A percentile compares a stretch with the other conserved stretches of the same genome.
Conservation (phyloP, 768 basidiomycete species). For the Asterophora lycoperdoides region DNA sequence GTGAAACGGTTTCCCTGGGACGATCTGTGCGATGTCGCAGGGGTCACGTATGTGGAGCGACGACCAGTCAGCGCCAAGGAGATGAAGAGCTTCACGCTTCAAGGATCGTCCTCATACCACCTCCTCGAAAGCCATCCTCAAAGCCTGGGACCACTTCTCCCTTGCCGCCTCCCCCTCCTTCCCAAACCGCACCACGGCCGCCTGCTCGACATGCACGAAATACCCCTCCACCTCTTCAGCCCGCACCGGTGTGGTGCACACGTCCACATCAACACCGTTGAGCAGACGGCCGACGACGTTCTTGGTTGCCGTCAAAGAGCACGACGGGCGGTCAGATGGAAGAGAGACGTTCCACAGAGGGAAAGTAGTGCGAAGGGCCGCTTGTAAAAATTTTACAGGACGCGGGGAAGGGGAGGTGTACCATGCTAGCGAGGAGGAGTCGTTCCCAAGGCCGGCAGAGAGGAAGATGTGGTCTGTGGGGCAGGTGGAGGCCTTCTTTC, state of each 20-base stretch:
- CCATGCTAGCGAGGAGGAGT: constrained; percentile 29
- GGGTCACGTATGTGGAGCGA: too few relatives aligned
- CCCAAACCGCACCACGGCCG: constrained; percentile 17
- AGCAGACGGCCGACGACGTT: constrained; percentile 43
- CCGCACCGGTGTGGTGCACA: constrained; percentile 28
- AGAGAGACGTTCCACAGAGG: constrained; percentile 35
- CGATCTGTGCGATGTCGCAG: too few relatives aligned
- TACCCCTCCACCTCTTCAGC: constrained; percentile 27
- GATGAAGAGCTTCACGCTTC: too few relatives aligned
- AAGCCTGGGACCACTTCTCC: constrained; percentile 28
- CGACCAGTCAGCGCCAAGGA: too few relatives aligned
- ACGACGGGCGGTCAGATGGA: constrained; percentile 38
- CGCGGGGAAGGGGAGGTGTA: constrained; percentile 31
- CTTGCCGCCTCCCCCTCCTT: constrained; percentile 21
- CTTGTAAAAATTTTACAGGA: constrained; percentile 34
- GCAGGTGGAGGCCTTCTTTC: constrained; percentile 38
- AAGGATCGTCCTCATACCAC: not conserved
- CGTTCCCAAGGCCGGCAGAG: constrained; percentile 42
- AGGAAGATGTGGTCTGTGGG: constrained; percentile 37
- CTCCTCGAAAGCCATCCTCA: constrained; percentile 28
- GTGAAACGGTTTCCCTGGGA: too few relatives aligned
- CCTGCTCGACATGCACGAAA: constrained; percentile 44
- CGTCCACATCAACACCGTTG: constrained; percentile 31
- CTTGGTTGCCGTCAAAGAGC: constrained; percentile 38
- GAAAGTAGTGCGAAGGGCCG: constrained; percentile 26